Percentiles rank a stretch among this genome's conserved stretches.
phyloP scores from a whole-genome alignment of 192 early-diverging fungal genomes.

The Kickxella alabastrina region DNA sequence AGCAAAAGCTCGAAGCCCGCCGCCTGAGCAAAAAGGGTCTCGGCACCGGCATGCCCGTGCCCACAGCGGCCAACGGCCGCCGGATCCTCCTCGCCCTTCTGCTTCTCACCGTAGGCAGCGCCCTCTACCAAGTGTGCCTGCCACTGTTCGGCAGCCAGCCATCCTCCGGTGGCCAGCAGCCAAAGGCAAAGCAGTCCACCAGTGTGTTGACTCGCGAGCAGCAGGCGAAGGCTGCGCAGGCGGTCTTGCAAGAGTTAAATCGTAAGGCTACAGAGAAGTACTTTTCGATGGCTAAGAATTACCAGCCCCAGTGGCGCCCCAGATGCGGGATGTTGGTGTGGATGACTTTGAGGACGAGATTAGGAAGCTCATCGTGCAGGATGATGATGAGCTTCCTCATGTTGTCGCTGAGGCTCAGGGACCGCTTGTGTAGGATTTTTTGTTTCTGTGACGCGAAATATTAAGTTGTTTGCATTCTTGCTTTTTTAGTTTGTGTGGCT shows the following conservation, averaged over 20 bases:
- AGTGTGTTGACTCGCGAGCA: slow-evolving; percentile 33
- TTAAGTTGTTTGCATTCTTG: background rate
- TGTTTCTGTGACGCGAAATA: background rate
- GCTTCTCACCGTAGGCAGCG: slow-evolving; percentile 37
- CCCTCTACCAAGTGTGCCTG: slow-evolving; percentile 37
- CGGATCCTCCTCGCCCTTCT: slow-evolving; percentile 19
- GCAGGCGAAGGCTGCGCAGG: slow-evolving; percentile 42
- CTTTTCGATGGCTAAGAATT: slow-evolving; percentile 27
- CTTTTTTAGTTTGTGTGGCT: too few relatives aligned
- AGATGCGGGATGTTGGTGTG: background rate
- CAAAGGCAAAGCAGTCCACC: slow-evolving; percentile 11
- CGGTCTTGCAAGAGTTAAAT: slow-evolving; percentile 35
- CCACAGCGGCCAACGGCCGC: slow-evolving; percentile 16
- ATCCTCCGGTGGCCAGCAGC: too few relatives aligned
- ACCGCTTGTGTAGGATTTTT: slow-evolving; percentile 8
- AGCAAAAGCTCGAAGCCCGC: slow-evolving; percentile 28
- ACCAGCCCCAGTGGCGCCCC: slow-evolving; percentile 13
- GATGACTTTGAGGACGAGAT: slow-evolving; percentile 3
- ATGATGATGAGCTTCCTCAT: slow-evolving; percentile 7
- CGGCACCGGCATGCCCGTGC: slow-evolving; percentile 4
- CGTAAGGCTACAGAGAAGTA: slow-evolving; percentile 24
- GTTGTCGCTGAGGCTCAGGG: slow-evolving; percentile 7
- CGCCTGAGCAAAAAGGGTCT: slow-evolving; percentile 39
- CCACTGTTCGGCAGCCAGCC: slow-evolving; percentile 27
- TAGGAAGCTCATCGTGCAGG: background rate